These are phyloP conservation scores for Serendipita sp. DNA, from an alignment of 768 basidiomycete genomes.

Conservation along the genomic window DNA sequence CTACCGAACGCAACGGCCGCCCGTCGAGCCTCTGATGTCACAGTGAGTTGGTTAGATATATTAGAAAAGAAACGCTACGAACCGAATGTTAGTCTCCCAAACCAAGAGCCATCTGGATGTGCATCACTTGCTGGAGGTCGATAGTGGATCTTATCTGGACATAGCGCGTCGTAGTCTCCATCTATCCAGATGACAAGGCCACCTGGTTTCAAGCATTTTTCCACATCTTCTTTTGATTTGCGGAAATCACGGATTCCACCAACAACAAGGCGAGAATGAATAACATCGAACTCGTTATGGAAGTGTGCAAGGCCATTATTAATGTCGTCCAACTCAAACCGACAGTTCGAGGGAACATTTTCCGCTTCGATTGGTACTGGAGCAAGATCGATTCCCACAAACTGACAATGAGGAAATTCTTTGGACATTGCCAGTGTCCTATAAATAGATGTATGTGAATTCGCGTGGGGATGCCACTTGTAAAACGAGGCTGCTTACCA, in stretches of 20 bases:
- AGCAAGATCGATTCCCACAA: conserved; percentile 8
- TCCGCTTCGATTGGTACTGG: conserved; percentile 2
- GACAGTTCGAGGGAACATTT: conserved; percentile 7
- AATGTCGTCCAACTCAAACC: conserved; percentile 9
- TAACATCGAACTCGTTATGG: conserved; percentile 5
- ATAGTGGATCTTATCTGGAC: neutral
- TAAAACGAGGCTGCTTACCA: neutral
- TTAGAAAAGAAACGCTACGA: neutral
- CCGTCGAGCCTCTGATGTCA: neutral
- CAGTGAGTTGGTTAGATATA: neutral
- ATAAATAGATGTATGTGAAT: neutral
- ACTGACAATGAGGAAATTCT: conserved; percentile 4
- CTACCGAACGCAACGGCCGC: neutral
- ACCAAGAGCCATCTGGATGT: neutral
- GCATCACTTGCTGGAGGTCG: neutral
- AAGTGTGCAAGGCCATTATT: conserved; percentile 5
- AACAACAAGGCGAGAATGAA: conserved; percentile 6
- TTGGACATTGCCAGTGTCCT: conserved; percentile 4
- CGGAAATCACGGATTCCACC: conserved; percentile 5
- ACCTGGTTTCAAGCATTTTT: conserved; percentile 4
- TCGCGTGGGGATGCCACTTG: too few species aligned
- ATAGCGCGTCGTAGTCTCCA: neutral
- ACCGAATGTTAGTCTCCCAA: neutral
- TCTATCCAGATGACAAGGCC: conserved; percentile 3
- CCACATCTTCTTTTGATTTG: conserved; percentile 2